Base-by-base conservation (phyloP, 176 grass and related monocot genomes). In the Ensete ventricosum region DNA sequence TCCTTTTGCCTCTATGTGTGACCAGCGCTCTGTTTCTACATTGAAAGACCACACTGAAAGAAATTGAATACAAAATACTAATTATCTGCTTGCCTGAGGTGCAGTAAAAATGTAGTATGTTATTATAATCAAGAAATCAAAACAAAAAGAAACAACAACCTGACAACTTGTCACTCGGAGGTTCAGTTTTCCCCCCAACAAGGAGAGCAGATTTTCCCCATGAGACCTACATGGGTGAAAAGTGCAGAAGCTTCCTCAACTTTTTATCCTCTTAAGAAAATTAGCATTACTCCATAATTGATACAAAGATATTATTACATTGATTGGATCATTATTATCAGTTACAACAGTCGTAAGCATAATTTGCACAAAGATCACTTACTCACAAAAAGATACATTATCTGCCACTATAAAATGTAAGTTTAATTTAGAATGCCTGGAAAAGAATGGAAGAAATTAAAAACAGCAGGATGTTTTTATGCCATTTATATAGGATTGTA, bases 111-210 rank as follows among this genome's bases (percentile, higher is more conserved):
- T 77, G 12, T 21, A 26, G 53, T n/a, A 82, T 23, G 53, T 34
- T 69, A 74, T 23, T 34, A 58, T 58, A 54, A 81, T 76, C 76
- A 81, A 25, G 62, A 60, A 62, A 69, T 53, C 48, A 76, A 73
- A 84, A 66, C 7, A 62, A 86, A 26, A 79, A 74, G 11, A 64
- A 60, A 79, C 29, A 11, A 75, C 60, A 89, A 98, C 95, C 90
- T 87, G 86, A 84, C 81, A 93, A 83, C 78, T 77, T 77, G 71
- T 98, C 88, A 84, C 67, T 92, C 74, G 82, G 52, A 76, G 90
- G 90, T 68, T 98, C 90, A 34, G 82, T 98, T 89, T 91, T 94
- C 25, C 95, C 95, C 83, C 95, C 90, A 73, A 98, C 73, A 87
- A 98, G 88, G 54, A 98, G 93, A 78, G 87, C 87, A 67, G 76